phyloP scores from a whole-genome alignment of 345 rosid species.

The Gossypium longicalyx region DNA sequence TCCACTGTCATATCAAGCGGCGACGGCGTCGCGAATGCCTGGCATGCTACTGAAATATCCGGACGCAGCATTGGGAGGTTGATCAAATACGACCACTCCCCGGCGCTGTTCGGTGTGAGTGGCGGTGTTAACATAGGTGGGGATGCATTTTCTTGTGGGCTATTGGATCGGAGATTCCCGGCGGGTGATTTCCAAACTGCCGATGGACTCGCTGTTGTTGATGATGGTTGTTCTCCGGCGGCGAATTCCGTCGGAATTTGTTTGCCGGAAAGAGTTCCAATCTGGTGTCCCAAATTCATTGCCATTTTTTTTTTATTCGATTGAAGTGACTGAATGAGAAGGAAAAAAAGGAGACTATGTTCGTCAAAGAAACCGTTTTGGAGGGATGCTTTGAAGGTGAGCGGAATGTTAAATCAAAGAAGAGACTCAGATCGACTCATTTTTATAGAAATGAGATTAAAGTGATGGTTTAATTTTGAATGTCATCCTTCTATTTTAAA shows the following conservation, averaged over 20 bases:
- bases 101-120: constrained; percentile 43
- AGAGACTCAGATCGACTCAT: background rate
- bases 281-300: constrained; percentile 57
- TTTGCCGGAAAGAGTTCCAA: constrained; percentile 58
- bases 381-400: too few relatives aligned
- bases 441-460: too few relatives aligned
- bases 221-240: constrained; percentile 28
- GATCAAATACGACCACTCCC: constrained; percentile 36
- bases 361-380: background rate
- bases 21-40: constrained; percentile 43
- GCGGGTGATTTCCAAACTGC: background rate
- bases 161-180: constrained; percentile 32
- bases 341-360: constrained; percentile 8
- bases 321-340: background rate
- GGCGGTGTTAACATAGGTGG: constrained; percentile 42
- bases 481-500: too few relatives aligned
- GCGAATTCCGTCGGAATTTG: constrained; percentile 36
- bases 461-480: too few relatives aligned
- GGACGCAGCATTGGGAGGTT: constrained; percentile 39
- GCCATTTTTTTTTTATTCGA: constrained; percentile 37
- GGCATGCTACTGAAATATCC: constrained; percentile 67
- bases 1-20: background rate
- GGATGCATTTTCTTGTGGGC: constrained; percentile 30
- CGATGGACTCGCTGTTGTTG: constrained; percentile 12
- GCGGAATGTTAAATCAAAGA: background rate